Percentiles rank a stretch among this genome's conserved stretches.
Conservation (phyloP, 768 basidiomycete genomes). For the Crassisporium funariophilum region DNA sequence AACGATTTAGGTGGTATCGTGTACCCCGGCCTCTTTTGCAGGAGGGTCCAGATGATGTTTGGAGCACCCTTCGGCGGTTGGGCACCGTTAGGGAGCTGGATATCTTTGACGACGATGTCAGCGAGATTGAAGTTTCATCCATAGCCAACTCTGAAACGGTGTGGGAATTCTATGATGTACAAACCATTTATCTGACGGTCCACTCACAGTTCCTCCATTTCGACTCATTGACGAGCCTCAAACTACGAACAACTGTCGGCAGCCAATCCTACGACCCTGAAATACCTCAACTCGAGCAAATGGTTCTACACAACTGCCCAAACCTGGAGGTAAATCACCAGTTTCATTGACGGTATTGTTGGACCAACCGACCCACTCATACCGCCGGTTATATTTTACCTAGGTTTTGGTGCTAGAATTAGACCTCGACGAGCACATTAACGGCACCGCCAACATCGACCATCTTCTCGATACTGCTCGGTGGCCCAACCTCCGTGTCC, state of each 20-base stretch:
- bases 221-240: not conserved
- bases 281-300: not conserved
- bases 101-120: not conserved
- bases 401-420: constrained; percentile 5
- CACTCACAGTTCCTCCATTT: not conserved
- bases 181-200: not conserved
- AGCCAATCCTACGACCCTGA: not conserved
- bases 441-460: constrained; percentile 9
- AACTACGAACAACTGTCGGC: not conserved
- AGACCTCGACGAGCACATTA: not conserved
- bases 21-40: constrained; percentile 1
- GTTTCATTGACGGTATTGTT: not conserved
- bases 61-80: constrained; percentile 4
- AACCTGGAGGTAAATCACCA: not conserved
- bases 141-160: constrained; percentile 1
- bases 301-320: not conserved
- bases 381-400: no score
- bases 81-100: constrained; percentile 8
- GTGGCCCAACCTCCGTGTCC: constrained; percentile 10
- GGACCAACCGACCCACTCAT: not conserved
- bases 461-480: constrained; percentile 1
- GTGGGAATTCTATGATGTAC: not conserved
- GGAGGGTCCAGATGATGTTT: constrained; percentile 1
- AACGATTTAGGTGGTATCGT: constrained; percentile 10
- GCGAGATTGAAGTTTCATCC: not conserved